Evolutionary conservation across 164 flowering plant species (phyloP).

Genomic region (Amborella trichopoda): DNA sequence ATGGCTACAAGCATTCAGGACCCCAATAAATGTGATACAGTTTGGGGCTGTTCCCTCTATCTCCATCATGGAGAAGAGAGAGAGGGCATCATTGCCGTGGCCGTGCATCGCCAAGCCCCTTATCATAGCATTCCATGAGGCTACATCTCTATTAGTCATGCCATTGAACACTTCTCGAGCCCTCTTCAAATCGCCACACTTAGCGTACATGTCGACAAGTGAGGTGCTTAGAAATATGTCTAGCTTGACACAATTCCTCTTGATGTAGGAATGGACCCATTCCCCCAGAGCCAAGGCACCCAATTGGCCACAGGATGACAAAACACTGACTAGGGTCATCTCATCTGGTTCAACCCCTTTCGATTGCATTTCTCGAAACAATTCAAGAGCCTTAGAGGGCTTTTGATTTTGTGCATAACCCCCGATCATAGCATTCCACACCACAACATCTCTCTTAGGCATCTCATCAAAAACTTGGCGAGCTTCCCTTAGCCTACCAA

Average conservation of each 20-base stretch:
- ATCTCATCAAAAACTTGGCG: conserved; percentile 32
- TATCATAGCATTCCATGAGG: conserved; percentile 43
- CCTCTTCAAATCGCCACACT: conserved; percentile 34
- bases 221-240: conserved; percentile 39
- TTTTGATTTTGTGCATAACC: conserved; percentile 29
- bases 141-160: conserved; percentile 27
- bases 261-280: conserved; percentile 34
- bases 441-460: conserved; percentile 19
- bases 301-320: conserved; percentile 29
- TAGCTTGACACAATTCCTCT: conserved; percentile 12
- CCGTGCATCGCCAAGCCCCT: conserved; percentile 36
- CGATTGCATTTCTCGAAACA: conserved; percentile 38
- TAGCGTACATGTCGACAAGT: conserved; percentile 38
- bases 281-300: conserved; percentile 39
- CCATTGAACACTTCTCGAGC: conserved; percentile 24
- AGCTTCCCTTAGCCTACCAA: conserved; percentile 17
- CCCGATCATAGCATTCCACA: conserved; percentile 23
- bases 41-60: not conserved
- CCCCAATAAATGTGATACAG: not conserved
- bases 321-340: conserved; percentile 38
- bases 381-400: conserved; percentile 24
- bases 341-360: conserved; percentile 26
- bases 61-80: conserved; percentile 21
- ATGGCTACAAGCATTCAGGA: not conserved
- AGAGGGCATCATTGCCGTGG: conserved; percentile 30